A percentile compares a stretch with the other conserved stretches of the same genome.
Conservation (phyloP, 371 early-diverging fungal species). For the Lichtheimia hyalospora region DNA sequence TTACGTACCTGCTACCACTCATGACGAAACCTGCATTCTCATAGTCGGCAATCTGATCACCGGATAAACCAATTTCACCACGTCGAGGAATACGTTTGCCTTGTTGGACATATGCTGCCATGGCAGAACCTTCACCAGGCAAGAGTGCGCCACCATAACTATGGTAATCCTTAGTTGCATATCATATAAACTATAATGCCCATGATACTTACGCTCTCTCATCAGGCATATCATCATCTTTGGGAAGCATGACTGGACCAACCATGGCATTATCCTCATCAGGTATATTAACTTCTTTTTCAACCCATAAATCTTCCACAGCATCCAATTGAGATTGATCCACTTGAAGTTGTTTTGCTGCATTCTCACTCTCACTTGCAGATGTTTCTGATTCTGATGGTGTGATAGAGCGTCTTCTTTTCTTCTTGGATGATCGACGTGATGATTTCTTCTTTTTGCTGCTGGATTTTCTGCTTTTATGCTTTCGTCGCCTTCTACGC, state of each 20-base stretch:
- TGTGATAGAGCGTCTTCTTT: conserved; percentile 7
- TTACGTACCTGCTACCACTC: conserved; percentile 84
- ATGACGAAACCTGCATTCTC: conserved; percentile 94
- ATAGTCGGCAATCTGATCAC: conserved; percentile 79
- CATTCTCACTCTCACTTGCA: conserved; percentile 12
- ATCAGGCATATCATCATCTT: conserved; percentile 52
- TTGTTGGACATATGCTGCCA: conserved; percentile 77
- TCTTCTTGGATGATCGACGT: conserved; percentile 9
- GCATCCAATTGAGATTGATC: conserved; percentile 44
- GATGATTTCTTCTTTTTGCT: conserved; percentile 22
- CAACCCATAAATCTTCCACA: conserved; percentile 49
- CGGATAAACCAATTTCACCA: conserved; percentile 93
- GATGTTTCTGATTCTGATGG: conserved; percentile 8
- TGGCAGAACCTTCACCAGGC: conserved; percentile 56
- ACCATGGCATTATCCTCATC: conserved; percentile 57
- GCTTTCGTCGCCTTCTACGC: conserved; percentile 19
- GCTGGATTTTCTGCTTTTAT: conserved; percentile 14
- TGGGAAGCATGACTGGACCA: conserved; percentile 59
- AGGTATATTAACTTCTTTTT: conserved; percentile 61
- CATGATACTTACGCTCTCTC: conserved; percentile 46
- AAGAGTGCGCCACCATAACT: conserved; percentile 77
- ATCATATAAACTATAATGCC: neutral
- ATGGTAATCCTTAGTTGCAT: neutral
- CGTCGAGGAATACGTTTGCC: conserved; percentile 96
- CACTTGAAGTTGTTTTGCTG: conserved; percentile 16